Evolutionary conservation across 208 protist genomes (phyloP).

Genomic region (Spongospora subterranea): DNA sequence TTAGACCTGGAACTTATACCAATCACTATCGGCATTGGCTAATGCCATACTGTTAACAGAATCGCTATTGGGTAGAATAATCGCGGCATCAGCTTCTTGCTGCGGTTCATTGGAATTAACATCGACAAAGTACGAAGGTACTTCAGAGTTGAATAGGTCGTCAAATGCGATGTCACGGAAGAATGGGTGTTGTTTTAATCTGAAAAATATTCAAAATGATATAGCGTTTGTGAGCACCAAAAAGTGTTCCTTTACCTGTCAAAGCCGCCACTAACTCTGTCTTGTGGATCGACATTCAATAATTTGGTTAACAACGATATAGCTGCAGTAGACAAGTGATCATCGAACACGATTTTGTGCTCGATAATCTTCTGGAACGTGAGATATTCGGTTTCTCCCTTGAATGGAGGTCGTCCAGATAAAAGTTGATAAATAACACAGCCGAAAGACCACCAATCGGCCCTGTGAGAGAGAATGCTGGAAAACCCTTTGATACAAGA

Average conservation of each 20-base stretch:
- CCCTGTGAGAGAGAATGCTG: neutral
- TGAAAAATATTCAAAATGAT: neutral
- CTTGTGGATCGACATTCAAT: conserved; percentile 1
- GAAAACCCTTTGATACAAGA: neutral
- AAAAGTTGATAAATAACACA: conserved; percentile 18
- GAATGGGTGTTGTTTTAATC: conserved; percentile 24
- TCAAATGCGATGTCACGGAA: conserved; percentile 18
- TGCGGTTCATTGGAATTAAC: neutral
- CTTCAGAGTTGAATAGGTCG: neutral
- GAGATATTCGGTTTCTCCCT: conserved; percentile 27
- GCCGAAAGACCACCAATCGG: neutral
- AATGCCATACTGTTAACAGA: neutral
- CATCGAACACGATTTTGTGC: neutral
- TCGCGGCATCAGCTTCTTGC: neutral
- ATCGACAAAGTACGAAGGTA: neutral
- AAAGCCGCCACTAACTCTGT: neutral
- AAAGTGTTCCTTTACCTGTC: neutral
- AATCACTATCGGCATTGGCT: neutral
- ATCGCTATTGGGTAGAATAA: neutral
- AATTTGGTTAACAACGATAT: neutral
- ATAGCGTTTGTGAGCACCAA: neutral
- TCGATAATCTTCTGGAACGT: conserved; percentile 48
- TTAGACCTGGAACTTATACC: neutral
- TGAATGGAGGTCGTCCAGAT: conserved; percentile 31
- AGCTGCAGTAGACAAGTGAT: neutral